Conservation (phyloP, 495 filamentous ascomycete genomes). For the Xylaria castorea region DNA sequence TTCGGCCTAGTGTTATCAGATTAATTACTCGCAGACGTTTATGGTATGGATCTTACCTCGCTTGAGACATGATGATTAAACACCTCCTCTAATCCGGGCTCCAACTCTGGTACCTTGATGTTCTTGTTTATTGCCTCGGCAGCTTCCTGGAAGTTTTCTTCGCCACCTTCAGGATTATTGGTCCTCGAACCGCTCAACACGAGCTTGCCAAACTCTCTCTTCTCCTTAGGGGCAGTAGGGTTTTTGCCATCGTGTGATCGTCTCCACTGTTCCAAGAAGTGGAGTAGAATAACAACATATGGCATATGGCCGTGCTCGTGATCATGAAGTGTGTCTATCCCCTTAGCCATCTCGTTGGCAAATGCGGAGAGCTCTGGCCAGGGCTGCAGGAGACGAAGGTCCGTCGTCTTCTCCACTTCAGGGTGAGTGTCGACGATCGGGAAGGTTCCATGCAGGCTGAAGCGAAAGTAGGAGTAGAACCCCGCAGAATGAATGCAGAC, state of each 20-base stretch:
- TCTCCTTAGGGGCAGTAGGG: slow-evolving; percentile 83
- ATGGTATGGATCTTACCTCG: slow-evolving; percentile 45
- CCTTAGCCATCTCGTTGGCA: slow-evolving; percentile 64
- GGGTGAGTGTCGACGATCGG: slow-evolving; percentile 98
- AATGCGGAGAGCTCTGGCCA: slow-evolving; percentile 83
- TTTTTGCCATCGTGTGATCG: slow-evolving; percentile 68
- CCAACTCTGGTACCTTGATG: slow-evolving; percentile 64
- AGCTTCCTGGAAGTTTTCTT: slow-evolving; percentile 98
- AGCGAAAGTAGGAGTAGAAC: slow-evolving; percentile 84
- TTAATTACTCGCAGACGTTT: slow-evolving; percentile 28
- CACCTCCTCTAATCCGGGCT: slow-evolving; percentile 74
- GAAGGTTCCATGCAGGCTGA: slow-evolving; percentile 76
- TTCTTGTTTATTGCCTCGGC: slow-evolving; percentile 85
- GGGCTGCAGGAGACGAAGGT: slow-evolving; percentile 83
- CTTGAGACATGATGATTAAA: slow-evolving; percentile 66
- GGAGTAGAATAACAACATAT: slow-evolving; percentile 81
- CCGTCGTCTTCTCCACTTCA: slow-evolving; percentile 81
- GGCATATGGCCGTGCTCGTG: slow-evolving; percentile 94
- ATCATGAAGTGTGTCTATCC: slow-evolving; percentile 73
- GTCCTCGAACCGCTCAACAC: slow-evolving; percentile 71
- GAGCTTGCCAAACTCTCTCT: slow-evolving; percentile 76
- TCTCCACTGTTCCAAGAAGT: slow-evolving; percentile 89
- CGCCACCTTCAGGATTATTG: slow-evolving; percentile 81
- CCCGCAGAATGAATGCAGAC: slow-evolving; percentile 86
- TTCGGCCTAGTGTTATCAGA: slow-evolving; percentile 45